Percentiles rank a stretch among this genome's conserved stretches.
phyloP scores from a whole-genome alignment of 108 stramenopile species.

The Cylindrotheca fusiformis region DNA sequence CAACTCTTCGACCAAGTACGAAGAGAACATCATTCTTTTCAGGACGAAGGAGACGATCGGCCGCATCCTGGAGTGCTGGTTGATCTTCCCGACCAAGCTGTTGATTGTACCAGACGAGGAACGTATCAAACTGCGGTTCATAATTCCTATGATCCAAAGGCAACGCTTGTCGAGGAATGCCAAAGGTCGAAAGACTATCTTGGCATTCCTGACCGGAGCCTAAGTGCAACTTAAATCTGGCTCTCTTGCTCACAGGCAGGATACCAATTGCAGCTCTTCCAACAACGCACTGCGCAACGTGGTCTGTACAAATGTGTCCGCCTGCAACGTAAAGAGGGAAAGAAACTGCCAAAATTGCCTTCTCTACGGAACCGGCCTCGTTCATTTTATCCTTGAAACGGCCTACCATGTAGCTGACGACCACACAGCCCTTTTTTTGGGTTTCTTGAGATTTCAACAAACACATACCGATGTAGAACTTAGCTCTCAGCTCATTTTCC shows the following conservation, averaged over 20 bases:
- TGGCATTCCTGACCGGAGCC: slow-evolving; percentile 6
- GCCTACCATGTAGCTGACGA: background rate
- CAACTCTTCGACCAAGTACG: background rate
- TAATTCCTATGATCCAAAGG: too few species aligned
- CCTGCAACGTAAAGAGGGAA: background rate
- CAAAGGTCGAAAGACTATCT: background rate
- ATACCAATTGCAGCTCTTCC: background rate
- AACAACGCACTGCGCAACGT: background rate
- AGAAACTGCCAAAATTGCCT: background rate
- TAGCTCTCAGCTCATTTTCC: background rate
- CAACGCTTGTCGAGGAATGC: slow-evolving; percentile 2
- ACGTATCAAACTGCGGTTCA: too few species aligned
- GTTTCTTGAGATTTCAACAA: background rate
- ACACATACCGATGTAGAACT: background rate
- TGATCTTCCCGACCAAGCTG: too few species aligned
- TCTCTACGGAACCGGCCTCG: background rate
- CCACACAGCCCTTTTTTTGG: background rate
- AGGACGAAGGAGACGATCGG: background rate
- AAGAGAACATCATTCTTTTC: background rate
- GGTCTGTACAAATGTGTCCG: background rate
- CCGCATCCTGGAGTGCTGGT: too few species aligned
- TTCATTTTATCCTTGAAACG: background rate
- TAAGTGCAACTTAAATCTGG: background rate
- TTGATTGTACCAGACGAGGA: too few species aligned
- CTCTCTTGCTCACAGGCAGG: background rate